Conservation (phyloP, 108 stramenopile species). For the Ochromonas danica region DNA sequence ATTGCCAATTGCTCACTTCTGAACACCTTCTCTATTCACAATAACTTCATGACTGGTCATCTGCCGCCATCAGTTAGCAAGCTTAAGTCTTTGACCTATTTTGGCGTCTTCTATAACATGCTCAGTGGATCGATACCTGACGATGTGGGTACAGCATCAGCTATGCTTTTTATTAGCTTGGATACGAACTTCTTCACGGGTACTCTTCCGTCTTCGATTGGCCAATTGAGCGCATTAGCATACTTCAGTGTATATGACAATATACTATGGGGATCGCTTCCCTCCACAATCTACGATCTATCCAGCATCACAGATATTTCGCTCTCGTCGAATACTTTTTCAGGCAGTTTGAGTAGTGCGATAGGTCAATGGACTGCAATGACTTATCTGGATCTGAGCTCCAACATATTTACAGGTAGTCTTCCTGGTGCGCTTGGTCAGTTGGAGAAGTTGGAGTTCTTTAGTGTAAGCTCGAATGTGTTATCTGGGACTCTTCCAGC, state of each 20-base stretch:
- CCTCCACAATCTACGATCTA: no score
- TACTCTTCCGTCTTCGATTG: background rate
- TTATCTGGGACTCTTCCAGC: no score
- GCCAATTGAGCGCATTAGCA: background rate
- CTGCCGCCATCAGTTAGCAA: background rate
- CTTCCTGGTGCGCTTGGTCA: background rate
- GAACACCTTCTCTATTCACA: background rate
- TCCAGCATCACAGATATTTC: no score
- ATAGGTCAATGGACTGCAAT: background rate
- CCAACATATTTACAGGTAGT: background rate
- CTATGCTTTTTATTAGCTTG: no score
- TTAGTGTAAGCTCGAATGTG: no score
- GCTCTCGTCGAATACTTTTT: background rate
- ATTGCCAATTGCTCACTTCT: background rate
- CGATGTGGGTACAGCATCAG: background rate
- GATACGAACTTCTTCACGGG: no score
- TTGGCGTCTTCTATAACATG: background rate
- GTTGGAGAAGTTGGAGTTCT: background rate
- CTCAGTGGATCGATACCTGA: background rate
- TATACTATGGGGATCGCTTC: no score
- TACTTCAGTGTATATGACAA: background rate
- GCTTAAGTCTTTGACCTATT: background rate
- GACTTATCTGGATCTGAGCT: background rate
- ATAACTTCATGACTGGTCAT: background rate
- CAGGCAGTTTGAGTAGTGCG: background rate